Percentiles rank a stretch among this genome's conserved stretches.
These are phyloP conservation scores for Chaetomium tenue DNA, from an alignment of 495 filamentous ascomycete species.

Conservation along the genomic window DNA sequence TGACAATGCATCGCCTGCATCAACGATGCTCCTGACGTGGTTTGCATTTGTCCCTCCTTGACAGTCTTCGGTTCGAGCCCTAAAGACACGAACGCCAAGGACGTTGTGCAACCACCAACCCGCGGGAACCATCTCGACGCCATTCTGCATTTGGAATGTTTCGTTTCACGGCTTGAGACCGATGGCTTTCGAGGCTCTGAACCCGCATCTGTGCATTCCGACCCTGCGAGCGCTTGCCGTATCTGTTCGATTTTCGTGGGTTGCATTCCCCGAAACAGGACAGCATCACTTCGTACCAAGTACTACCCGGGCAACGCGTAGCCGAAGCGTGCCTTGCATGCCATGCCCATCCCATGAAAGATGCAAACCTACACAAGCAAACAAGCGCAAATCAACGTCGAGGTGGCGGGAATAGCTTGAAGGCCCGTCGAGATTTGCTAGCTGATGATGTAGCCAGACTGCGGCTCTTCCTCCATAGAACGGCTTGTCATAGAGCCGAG, in stretches of 20 bases:
- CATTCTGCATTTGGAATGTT: not conserved
- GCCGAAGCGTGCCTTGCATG: too few species aligned
- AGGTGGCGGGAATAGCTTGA: too few species aligned
- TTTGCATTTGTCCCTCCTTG: too few species aligned
- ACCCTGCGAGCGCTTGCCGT: not conserved
- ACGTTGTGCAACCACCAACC: constrained; percentile 8
- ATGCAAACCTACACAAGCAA: too few species aligned
- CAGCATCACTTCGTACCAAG: too few species aligned
- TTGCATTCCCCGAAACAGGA: too few species aligned
- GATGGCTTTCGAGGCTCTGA: not conserved
- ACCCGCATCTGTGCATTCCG: not conserved
- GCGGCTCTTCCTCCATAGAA: not conserved
- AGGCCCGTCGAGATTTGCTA: not conserved
- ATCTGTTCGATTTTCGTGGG: too few species aligned
- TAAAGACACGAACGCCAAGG: not conserved
- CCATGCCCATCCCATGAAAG: too few species aligned
- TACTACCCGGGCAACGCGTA: too few species aligned
- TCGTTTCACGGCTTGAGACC: not conserved
- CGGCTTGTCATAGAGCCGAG: constrained; percentile 4
- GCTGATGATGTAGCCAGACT: not conserved
- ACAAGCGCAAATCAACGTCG: too few species aligned
- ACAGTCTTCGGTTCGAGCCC: not conserved
- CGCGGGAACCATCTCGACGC: not conserved
- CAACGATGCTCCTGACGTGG: not conserved
- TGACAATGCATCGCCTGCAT: not conserved